Evolutionary conservation across 2,329 filamentous ascomycete genomes (phyloP).

Genomic region (Boeremia lycopersici): DNA sequence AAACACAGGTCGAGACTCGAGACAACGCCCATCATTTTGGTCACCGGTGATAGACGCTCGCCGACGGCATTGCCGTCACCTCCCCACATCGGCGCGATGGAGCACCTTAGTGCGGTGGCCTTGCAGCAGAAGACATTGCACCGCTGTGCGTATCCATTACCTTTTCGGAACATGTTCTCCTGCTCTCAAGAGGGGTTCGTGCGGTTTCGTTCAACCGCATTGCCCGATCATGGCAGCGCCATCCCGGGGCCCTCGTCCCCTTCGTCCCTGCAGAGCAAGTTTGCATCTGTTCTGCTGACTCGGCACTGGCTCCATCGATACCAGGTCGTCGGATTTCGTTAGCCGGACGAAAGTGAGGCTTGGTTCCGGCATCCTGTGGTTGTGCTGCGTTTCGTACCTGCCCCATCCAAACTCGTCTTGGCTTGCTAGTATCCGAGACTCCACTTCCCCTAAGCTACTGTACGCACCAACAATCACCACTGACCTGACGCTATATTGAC

Average conservation of each 20-base stretch:
- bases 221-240: neutral
- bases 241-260: neutral
- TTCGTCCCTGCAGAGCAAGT: slow-evolving; percentile 5
- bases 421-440: neutral
- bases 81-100: slow-evolving; percentile 11
- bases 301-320: slow-evolving; percentile 15
- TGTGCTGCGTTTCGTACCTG: slow-evolving; percentile 4
- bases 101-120: slow-evolving; percentile 18
- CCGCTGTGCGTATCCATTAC: slow-evolving; percentile 14
- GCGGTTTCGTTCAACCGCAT: neutral
- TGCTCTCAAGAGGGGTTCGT: neutral
- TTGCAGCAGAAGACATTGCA: slow-evolving; percentile 17
- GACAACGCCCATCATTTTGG: slow-evolving; percentile 9
- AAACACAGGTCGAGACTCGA: slow-evolving; percentile 11
- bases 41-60: slow-evolving; percentile 17
- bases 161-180: slow-evolving; percentile 1
- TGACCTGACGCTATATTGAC: neutral
- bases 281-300: slow-evolving; percentile 8
- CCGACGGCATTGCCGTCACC: slow-evolving; percentile 16
- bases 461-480: neutral
- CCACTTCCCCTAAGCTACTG: neutral
- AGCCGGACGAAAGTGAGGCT: slow-evolving; percentile 18
- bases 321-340: slow-evolving; percentile 21
- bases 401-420: slow-evolving; percentile 7
- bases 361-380: neutral